Evolutionary conservation across 192 early-diverging fungal genomes (phyloP).

Genomic region (Thamnidium elegans): DNA sequence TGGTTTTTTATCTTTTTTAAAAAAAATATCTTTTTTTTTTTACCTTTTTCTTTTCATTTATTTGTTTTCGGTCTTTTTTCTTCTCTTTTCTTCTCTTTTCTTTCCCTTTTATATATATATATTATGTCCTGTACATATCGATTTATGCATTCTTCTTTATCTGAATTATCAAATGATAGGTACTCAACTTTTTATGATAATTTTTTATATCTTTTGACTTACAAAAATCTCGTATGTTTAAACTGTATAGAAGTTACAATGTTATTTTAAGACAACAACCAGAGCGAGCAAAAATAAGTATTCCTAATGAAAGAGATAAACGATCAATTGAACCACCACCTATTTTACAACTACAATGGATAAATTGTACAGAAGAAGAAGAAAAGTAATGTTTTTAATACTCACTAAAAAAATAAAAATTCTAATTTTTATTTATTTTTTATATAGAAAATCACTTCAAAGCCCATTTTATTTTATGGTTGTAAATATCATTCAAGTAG

Average conservation of each 20-base stretch:
- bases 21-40: not conserved
- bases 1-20: constrained; percentile 12
- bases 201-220: not conserved
- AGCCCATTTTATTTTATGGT: constrained; percentile 37
- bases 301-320: constrained; percentile 28
- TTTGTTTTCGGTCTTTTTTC: not conserved
- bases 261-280: constrained; percentile 32
- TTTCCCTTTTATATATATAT: not conserved
- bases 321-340: constrained; percentile 36
- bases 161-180: constrained; percentile 5
- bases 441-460: constrained; percentile 29
- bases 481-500: constrained; percentile 17
- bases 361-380: constrained; percentile 1
- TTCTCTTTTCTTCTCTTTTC: constrained; percentile 8
- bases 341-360: constrained; percentile 28
- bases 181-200: not conserved
- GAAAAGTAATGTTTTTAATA: constrained; percentile 20
- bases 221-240: not conserved
- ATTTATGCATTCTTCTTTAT: constrained; percentile 10
- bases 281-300: constrained; percentile 24
- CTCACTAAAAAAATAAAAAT: not conserved
- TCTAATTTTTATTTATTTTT: too few relatives aligned
- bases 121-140: constrained; percentile 15
- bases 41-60: constrained; percentile 1
- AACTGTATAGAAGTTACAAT: constrained; percentile 13